Evolutionary conservation across 202 grass and related monocot genomes (phyloP).

Genomic region (Brachypodium distachyon): DNA sequence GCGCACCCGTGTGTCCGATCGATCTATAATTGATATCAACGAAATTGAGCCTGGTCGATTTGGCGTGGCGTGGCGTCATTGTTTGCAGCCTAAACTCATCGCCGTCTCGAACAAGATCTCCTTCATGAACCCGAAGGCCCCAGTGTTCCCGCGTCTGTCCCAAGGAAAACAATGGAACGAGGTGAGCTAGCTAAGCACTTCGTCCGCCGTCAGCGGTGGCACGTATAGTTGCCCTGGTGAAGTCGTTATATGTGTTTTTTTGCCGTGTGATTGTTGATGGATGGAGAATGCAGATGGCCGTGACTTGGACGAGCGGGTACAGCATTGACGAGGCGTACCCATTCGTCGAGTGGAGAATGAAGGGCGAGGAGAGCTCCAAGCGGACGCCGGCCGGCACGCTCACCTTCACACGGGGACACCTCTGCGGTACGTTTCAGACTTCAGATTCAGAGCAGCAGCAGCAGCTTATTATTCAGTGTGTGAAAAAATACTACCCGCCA

Average conservation of each 20-base stretch:
- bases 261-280: background rate
- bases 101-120: constrained; percentile 44
- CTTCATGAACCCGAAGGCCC: constrained; percentile 43
- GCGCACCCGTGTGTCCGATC: background rate
- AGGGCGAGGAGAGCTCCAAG: constrained; percentile 10
- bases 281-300: constrained; percentile 30
- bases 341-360: constrained; percentile 54
- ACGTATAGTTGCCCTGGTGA: too few species aligned
- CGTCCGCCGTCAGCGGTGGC: too few species aligned
- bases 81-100: constrained; percentile 36
- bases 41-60: background rate
- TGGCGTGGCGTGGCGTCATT: background rate
- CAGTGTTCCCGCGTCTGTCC: constrained; percentile 44
- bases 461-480: background rate
- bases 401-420: constrained; percentile 19
- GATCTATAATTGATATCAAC: background rate
- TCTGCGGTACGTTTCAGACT: constrained; percentile 44
- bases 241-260: too few species aligned
- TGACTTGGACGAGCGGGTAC: constrained; percentile 61
- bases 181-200: constrained; percentile 8
- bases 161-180: constrained; percentile 55
- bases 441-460: background rate
- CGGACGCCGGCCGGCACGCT: constrained; percentile 48
- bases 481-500: too few species aligned
- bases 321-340: constrained; percentile 40